Base-by-base conservation (phyloP, 2,329 filamentous ascomycete species). In the Sclerotinia spermophila region DNA sequence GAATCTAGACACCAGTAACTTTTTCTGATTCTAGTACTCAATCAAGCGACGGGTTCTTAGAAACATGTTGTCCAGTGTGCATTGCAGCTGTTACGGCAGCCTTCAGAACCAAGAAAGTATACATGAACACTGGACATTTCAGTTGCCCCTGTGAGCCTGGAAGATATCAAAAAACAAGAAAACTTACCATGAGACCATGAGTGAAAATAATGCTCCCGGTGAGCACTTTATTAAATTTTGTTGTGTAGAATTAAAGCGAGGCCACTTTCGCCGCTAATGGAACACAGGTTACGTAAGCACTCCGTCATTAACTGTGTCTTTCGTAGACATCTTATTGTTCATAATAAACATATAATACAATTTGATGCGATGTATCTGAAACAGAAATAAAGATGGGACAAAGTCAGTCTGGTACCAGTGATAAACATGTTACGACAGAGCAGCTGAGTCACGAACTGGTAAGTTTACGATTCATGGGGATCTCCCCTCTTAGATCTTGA, bases 401-500 rank as follows among this genome's bases (percentile, higher is more conserved):
- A 76, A 74, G 71, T 73, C 78, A 80, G 71, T 80, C 79, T 45
- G 73, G 67, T 58, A 76, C 73, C 40, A 73, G 70, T 42, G 71
- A 64, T 19, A 76, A 68, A 33, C 73, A 75, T 71, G 71, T 74
- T 60, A 76, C 78, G 3, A 77, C 77, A 21, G 76, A 78, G 68
- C 72, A 79, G 65, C 61, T 80, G 48, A 78, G 75, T 65, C 78
- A 79, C 73, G 74, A 79, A 68, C 71, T 80, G 69, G 79, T 80
- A 76, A 40, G 67, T 58, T 62, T 71, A 61, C 68, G 58, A 53
- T 71, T 27, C 33, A 51, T 56, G 40, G 66, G 66, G 48, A 68
- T 24, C 68, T 55, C 21, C 67, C 19, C 33, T 72, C 55, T 45
- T 45, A 11, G 7, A 27, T 40, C 40, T 66, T 40, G 24, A 45